A percentile compares a stretch with the other conserved stretches of the same genome.
Evolutionary conservation across 192 early-diverging fungal species (phyloP).

Genomic region (Geranomyces variabilis): DNA sequence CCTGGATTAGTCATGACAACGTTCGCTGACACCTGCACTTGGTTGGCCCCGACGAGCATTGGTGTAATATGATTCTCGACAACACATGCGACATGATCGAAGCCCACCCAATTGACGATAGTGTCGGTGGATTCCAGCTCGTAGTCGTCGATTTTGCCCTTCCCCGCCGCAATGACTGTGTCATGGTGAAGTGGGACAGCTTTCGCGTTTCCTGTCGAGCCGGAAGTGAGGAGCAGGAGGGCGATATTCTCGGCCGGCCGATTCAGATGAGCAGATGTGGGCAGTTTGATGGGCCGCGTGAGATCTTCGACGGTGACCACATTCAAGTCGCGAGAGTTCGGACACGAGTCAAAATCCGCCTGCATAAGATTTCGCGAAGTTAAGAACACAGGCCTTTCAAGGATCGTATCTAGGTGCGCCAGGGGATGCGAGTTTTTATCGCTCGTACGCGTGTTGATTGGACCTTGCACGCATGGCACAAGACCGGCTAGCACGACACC

Average conservation of each 20-base stretch:
- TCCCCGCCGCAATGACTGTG: not conserved
- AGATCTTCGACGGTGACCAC: too few species aligned
- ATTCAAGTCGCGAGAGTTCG: too few species aligned
- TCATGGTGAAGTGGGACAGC: not conserved
- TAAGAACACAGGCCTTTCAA: too few species aligned
- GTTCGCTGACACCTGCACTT: constrained; percentile 4
- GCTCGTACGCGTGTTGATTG: too few species aligned
- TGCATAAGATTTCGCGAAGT: too few species aligned
- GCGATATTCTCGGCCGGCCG: not conserved
- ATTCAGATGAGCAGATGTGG: too few species aligned
- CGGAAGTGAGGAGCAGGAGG: constrained; percentile 5
- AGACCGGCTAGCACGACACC: too few species aligned
- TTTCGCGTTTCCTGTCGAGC: constrained; percentile 3
- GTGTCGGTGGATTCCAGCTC: not conserved
- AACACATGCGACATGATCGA: constrained; percentile 5
- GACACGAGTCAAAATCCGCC: too few species aligned
- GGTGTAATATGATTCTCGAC: constrained; percentile 9
- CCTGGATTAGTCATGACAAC: not conserved
- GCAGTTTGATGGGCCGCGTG: too few species aligned
- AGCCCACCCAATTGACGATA: constrained; percentile 2
- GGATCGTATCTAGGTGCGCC: too few species aligned
- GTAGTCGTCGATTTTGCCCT: not conserved
- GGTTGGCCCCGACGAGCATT: constrained; percentile 2
- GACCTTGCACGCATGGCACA: too few species aligned
- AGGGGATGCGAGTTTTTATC: too few species aligned